Evolutionary conservation across 805 yeast genomes (phyloP).

Genomic region (Wickerhamomyces sydowiorum): DNA sequence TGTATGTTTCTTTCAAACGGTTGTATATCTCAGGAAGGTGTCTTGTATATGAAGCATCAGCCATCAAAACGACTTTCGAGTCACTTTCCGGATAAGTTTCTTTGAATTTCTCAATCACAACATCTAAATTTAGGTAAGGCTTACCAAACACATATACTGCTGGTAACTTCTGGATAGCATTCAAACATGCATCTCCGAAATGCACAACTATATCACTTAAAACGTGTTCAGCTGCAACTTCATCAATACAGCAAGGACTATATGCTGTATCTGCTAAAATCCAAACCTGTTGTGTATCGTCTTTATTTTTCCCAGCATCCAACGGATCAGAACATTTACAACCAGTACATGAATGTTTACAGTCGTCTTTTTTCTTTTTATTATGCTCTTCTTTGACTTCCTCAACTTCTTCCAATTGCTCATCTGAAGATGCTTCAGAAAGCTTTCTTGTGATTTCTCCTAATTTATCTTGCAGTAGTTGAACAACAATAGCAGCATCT

Average conservation of each 20-base stretch:
- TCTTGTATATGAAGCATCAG: constrained; percentile 63
- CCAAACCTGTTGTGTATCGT: constrained; percentile 46
- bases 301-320: constrained; percentile 1
- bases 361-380: constrained; percentile 8
- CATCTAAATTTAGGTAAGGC: constrained; percentile 44
- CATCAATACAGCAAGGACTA: constrained; percentile 93
- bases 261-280: constrained; percentile 94
- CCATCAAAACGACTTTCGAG: constrained; percentile 56
- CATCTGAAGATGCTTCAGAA: constrained; percentile 9
- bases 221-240: constrained; percentile 94
- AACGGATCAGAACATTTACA: constrained; percentile 22
- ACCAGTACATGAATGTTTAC: constrained; percentile 15
- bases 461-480: constrained; percentile 37
- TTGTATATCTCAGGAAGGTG: constrained; percentile 35
- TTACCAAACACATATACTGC: constrained; percentile 78
- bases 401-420: background rate
- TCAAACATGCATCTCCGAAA: constrained; percentile 92
- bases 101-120: constrained; percentile 34
- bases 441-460: constrained; percentile 7
- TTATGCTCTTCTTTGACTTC: constrained; percentile 2
- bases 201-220: constrained; percentile 80
- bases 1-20: constrained; percentile 24
- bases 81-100: constrained; percentile 33
- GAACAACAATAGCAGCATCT: constrained; percentile 71
- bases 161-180: constrained; percentile 65